A percentile compares a stretch with the other conserved stretches of the same genome.
These are phyloP conservation scores for Phlyctochytrium arcticum DNA, from an alignment of 192 early-diverging fungal genomes.

Conservation along the genomic window DNA sequence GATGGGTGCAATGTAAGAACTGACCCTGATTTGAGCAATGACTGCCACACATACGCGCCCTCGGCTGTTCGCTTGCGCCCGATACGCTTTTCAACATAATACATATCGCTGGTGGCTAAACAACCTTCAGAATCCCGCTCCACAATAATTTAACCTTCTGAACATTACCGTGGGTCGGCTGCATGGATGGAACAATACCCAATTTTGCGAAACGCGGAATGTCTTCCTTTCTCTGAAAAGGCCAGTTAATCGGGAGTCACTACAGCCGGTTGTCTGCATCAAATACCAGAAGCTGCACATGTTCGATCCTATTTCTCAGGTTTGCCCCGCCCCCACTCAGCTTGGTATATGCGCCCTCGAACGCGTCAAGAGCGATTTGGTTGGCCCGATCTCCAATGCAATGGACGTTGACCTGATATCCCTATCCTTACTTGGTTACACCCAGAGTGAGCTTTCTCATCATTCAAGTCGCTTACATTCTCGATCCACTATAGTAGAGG, in stretches of 20 bases:
- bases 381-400: conserved; percentile 58
- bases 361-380: conserved; percentile 43
- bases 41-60: conserved; percentile 50
- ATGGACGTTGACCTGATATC: conserved; percentile 53
- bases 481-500: not conserved
- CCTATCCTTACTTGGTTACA: conserved; percentile 27
- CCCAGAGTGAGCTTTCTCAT: not conserved
- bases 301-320: conserved; percentile 48
- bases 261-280: not conserved
- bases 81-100: conserved; percentile 44
- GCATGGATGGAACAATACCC: conserved; percentile 51
- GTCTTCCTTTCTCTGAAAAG: conserved; percentile 33
- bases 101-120: conserved; percentile 54
- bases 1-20: not conserved
- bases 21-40: conserved; percentile 32
- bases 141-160: too few species aligned
- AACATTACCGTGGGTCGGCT: conserved; percentile 59
- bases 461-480: conserved; percentile 3
- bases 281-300: conserved; percentile 50
- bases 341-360: conserved; percentile 25
- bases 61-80: conserved; percentile 36
- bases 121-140: too few species aligned
- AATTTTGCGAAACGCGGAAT: conserved; percentile 40
- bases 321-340: not conserved
- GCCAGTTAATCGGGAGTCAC: not conserved